Conservation (phyloP, 257 asterid genomes). For the Nicotiana attenuata region DNA sequence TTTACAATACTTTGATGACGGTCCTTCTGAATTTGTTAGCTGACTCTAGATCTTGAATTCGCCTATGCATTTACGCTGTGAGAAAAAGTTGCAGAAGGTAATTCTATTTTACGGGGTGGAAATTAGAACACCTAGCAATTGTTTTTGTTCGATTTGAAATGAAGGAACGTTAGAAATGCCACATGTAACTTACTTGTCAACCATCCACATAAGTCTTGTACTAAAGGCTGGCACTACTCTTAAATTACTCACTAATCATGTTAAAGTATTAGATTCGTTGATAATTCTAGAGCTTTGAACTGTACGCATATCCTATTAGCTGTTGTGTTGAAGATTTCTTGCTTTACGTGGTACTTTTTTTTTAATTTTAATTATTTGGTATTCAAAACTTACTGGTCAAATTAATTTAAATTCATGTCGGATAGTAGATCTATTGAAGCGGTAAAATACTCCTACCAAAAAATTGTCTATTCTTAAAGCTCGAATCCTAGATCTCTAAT, state of each 20-base stretch:
- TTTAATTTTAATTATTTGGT: too few relatives aligned
- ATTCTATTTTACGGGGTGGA: conserved; percentile 17
- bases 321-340: conserved; percentile 9
- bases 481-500: too few relatives aligned
- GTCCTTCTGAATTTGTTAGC: too few relatives aligned
- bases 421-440: too few relatives aligned
- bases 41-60: too few relatives aligned
- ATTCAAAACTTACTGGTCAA: too few relatives aligned
- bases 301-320: conserved; percentile 1
- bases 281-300: background rate
- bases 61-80: too few relatives aligned
- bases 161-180: conserved; percentile 16
- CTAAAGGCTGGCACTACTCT: background rate
- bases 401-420: too few relatives aligned
- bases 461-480: too few relatives aligned
- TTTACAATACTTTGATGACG: too few relatives aligned
- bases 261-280: conserved; percentile 4
- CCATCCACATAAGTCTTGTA: background rate
- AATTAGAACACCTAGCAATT: conserved; percentile 20
- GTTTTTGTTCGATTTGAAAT: background rate
- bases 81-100: background rate
- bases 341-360: conserved; percentile 10
- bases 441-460: too few relatives aligned
- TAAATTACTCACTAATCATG: background rate
- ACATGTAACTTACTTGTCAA: conserved; percentile 10